Conservation (phyloP, 2,329 filamentous ascomycete genomes). For the Ophiocordyceps camponoti-floridani region DNA sequence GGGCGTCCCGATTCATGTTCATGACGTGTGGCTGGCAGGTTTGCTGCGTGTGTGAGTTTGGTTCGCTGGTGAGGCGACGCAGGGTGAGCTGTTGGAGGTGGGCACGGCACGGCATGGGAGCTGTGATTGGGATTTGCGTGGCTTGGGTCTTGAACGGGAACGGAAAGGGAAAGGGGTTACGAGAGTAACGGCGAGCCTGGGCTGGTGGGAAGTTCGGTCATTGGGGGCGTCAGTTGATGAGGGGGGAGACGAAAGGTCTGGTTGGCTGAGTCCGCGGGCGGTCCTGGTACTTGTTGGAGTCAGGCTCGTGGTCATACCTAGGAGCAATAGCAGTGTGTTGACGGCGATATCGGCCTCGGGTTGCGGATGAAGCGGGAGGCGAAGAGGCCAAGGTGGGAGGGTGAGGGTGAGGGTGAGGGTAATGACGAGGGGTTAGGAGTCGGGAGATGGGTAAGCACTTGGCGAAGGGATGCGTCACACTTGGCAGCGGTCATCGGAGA, state of each 20-base stretch:
- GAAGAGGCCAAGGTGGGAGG: background rate
- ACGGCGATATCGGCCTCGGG: background rate
- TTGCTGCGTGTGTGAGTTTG: background rate
- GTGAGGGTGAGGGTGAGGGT: background rate
- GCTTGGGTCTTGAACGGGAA: background rate
- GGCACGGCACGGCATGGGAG: background rate
- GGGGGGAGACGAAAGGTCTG: background rate
- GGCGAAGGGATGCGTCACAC: background rate
- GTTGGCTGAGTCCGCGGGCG: background rate
- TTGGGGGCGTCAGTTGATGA: background rate
- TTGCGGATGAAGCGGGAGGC: background rate
- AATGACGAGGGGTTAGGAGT: no score
- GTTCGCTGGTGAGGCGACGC: background rate
- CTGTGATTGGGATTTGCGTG: background rate
- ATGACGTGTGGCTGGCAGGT: no score
- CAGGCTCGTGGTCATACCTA: no score
- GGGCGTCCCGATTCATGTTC: no score
- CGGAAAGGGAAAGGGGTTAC: no score
- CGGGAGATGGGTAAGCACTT: background rate
- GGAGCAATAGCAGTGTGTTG: no score
- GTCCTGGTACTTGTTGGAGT: background rate
- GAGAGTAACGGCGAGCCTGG: no score
- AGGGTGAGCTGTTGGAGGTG: background rate
- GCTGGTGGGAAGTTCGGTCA: background rate
- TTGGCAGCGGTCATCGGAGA: background rate